A percentile compares a stretch with the other conserved stretches of the same genome.
Conservation (phyloP, 768 basidiomycete species). For the Gyrodon lividus region DNA sequence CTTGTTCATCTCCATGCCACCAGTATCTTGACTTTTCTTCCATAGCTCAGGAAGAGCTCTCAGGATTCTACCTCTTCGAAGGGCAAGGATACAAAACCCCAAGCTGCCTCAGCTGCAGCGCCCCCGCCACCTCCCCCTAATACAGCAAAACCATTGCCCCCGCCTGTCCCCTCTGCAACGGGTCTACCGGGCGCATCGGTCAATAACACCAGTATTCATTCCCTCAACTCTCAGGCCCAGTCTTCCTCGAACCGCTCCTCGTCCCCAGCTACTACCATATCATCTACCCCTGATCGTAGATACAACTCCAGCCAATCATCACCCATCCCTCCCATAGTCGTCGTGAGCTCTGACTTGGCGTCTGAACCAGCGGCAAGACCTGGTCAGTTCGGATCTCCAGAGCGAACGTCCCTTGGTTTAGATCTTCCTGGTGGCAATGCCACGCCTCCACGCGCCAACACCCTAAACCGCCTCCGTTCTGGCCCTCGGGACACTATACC, state of each 20-base stretch:
- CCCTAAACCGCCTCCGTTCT: constrained; percentile 72
- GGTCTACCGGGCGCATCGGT: constrained; percentile 37
- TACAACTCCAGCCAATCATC: constrained; percentile 41
- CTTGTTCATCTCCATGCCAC: constrained; percentile 14
- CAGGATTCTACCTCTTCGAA: constrained; percentile 65
- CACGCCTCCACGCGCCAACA: constrained; percentile 63
- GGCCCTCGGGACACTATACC: constrained; percentile 96
- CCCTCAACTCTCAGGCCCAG: constrained; percentile 40
- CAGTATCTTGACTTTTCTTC: constrained; percentile 21
- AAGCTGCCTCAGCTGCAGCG: constrained; percentile 36
- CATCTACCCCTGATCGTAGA: constrained; percentile 59
- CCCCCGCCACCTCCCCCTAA: constrained; percentile 65
- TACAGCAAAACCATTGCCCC: constrained; percentile 63
- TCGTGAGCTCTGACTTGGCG: constrained; percentile 73
- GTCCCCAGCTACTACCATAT: constrained; percentile 38
- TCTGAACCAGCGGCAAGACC: constrained; percentile 45
- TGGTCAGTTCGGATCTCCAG: constrained; percentile 42
- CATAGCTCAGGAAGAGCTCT: constrained; percentile 68
- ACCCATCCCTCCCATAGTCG: constrained; percentile 78
- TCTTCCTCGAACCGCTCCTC: constrained; percentile 43
- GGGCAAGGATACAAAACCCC: constrained; percentile 60
- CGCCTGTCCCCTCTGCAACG: constrained; percentile 40
- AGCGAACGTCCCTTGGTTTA: constrained; percentile 46
- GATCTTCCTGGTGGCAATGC: constrained; percentile 45
- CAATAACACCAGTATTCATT: constrained; percentile 38